Evolutionary conservation across 139 green algal species (phyloP), one percentile per base, ranked within the genome.

Genomic region (Asterochloris sp.): DNA sequence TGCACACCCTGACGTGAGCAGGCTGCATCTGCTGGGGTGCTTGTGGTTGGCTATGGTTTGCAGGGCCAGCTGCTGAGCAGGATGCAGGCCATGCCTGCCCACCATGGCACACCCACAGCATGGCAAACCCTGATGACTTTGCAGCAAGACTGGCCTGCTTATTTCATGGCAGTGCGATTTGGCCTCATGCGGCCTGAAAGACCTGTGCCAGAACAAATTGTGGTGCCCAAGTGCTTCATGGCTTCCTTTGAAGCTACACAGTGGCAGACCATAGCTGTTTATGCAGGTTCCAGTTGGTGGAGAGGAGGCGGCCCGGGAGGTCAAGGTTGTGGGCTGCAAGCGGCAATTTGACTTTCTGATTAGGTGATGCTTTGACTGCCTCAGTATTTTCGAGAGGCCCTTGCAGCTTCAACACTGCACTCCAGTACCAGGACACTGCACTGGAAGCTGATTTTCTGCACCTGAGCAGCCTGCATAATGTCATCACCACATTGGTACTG

Each of bases 1-100:
- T 38, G 97, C 95, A 23, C 97, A 99, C 86, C 96, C 96, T 0
- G 89, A 78, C 17, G 82, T 85, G 61, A 69, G 82, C n/a, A 61
- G 19, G 19, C 23, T 61, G 11, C 24, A 17, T 19, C 62, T n/a
- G 24, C 60, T 15, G 27, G 61, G 19, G 11, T 71, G 6, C 1
- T 27, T 17, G 13, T 62, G 6, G 23, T 11, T 66, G 17, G 15
- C 64, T n/a, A 9, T 27, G 47, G 54, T 47, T 6, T 68, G 19
- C 23, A 61, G 19, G 27, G 2, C 10, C 14, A 54, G 69, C 2
- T 54, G n/a, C 69, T 54, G 69, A 19, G 61, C 19, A 76, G n/a
- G 14, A 76, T 26, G 12, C 27, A 26, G 14, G 12, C 26, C 12
- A 16, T 29, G 29, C 28, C 27, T 66, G 27, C 74, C 14, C 13